These are phyloP conservation scores for Actinomortierella ambigua DNA, from an alignment of 371 early-diverging fungal species.

Conservation along the genomic window DNA sequence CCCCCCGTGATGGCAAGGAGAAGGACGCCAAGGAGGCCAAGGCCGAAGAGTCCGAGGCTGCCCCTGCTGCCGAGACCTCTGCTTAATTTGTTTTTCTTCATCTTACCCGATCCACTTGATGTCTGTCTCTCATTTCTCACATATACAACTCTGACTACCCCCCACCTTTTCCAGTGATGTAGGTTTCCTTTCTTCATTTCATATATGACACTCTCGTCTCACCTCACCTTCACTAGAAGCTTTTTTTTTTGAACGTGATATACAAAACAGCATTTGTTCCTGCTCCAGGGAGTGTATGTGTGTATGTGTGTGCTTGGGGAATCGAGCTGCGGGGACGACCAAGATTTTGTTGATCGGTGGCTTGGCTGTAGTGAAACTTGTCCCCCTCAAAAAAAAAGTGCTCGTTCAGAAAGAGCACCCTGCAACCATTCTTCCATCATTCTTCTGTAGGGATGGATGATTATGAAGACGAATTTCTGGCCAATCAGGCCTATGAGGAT, in stretches of 20 bases:
- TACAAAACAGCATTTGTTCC: too few species aligned
- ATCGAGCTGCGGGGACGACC: background rate
- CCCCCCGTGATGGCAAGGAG: slow-evolving; percentile 14
- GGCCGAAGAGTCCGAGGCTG: slow-evolving; percentile 12
- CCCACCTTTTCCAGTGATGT: background rate
- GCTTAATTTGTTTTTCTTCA: slow-evolving; percentile 8
- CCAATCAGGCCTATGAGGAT: slow-evolving; percentile 35
- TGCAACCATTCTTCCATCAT: background rate
- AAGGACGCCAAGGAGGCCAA: slow-evolving; percentile 17
- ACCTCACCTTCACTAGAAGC: background rate
- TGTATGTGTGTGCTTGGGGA: too few species aligned
- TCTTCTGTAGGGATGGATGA: slow-evolving; percentile 20
- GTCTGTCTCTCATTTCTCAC: background rate
- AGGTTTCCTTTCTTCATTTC: background rate
- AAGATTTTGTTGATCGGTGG: background rate
- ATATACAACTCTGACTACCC: background rate
- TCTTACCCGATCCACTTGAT: background rate
- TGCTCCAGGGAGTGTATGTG: too few species aligned
- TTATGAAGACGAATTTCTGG: slow-evolving; percentile 38
- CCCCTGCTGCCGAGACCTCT: slow-evolving; percentile 16
- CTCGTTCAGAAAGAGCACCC: too few species aligned
- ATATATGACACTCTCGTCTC: background rate
- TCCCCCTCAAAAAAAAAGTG: too few species aligned
- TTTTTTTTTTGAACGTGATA: background rate
- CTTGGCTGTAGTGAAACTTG: background rate